Evolutionary conservation across 176 grass and related monocot genomes (phyloP).

Genomic region (Oryza rufipogon): DNA sequence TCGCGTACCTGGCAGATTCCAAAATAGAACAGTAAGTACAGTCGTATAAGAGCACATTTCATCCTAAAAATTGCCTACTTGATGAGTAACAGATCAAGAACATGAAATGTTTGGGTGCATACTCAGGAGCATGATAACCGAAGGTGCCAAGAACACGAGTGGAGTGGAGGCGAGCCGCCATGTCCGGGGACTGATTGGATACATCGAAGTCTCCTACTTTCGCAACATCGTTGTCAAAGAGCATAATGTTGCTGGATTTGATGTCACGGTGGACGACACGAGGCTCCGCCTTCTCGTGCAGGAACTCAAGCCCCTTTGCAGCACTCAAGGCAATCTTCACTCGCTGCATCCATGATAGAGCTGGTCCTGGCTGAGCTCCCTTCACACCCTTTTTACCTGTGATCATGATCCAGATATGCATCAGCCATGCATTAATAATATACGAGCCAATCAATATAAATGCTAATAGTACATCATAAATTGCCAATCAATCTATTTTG

Average conservation of each 20-base stretch:
- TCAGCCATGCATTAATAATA: neutral
- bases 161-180: conserved; percentile 84
- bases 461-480: too few species aligned
- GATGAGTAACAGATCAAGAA: neutral
- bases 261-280: conserved; percentile 83
- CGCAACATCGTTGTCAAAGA: conserved; percentile 66
- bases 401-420: neutral
- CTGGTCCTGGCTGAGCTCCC: conserved; percentile 72
- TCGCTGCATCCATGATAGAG: conserved; percentile 68
- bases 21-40: neutral
- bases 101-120: conserved; percentile 27
- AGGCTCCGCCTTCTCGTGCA: conserved; percentile 78
- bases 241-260: conserved; percentile 87
- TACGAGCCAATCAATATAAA: too few species aligned
- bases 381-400: conserved; percentile 84
- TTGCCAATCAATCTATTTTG: too few species aligned
- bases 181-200: conserved; percentile 82
- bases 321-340: conserved; percentile 65
- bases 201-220: conserved; percentile 75
- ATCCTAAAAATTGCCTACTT: neutral
- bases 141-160: conserved; percentile 89
- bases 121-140: conserved; percentile 93
- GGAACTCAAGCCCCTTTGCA: conserved; percentile 71
- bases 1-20: conserved; percentile 55
- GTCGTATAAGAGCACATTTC: neutral